Evolutionary conservation across 2,329 filamentous ascomycete species (phyloP).

Genomic region (Dryadomyces quercus-mongolicae): DNA sequence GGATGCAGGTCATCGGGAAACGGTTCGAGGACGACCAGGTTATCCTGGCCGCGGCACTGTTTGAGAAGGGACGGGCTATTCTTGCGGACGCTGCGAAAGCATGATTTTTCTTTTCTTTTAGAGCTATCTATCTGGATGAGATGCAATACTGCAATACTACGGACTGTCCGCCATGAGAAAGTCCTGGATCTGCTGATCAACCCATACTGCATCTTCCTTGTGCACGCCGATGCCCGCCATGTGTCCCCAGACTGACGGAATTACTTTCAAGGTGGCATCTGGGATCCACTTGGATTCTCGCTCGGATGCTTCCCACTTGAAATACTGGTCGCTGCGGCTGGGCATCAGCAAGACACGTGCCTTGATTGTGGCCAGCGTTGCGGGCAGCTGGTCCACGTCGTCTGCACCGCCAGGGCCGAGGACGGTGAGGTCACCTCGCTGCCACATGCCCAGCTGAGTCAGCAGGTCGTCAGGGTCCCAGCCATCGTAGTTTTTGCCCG

Average conservation of each 20-base stretch:
- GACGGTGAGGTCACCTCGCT: slow-evolving; percentile 54
- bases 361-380: slow-evolving; percentile 56
- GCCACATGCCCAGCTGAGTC: slow-evolving; percentile 58
- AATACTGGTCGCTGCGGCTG: slow-evolving; percentile 65
- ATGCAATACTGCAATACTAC: too few relatives aligned
- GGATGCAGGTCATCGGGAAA: slow-evolving; percentile 20
- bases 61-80: slow-evolving; percentile 16
- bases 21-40: slow-evolving; percentile 17
- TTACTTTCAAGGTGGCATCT: slow-evolving; percentile 2
- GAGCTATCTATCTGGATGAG: too few relatives aligned
- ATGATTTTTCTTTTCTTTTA: too few relatives aligned
- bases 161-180: too few relatives aligned
- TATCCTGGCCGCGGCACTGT: slow-evolving; percentile 17
- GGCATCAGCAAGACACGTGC: slow-evolving; percentile 62
- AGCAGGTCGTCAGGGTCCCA: slow-evolving; percentile 16
- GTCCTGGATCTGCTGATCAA: slow-evolving; percentile 4
- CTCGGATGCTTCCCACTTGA: slow-evolving; percentile 68
- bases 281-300: slow-evolving; percentile 46
- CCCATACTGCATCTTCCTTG: slow-evolving; percentile 5
- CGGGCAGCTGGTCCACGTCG: slow-evolving; percentile 51
- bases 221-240: slow-evolving; percentile 6
- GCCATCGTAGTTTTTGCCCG: slow-evolving; percentile 55
- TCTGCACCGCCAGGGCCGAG: slow-evolving; percentile 37
- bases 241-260: slow-evolving; percentile 12
- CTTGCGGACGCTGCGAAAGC: neutral